phyloP scores from a whole-genome alignment of 1,139 yeast genomes.

The Geotrichum bryndzae region DNA sequence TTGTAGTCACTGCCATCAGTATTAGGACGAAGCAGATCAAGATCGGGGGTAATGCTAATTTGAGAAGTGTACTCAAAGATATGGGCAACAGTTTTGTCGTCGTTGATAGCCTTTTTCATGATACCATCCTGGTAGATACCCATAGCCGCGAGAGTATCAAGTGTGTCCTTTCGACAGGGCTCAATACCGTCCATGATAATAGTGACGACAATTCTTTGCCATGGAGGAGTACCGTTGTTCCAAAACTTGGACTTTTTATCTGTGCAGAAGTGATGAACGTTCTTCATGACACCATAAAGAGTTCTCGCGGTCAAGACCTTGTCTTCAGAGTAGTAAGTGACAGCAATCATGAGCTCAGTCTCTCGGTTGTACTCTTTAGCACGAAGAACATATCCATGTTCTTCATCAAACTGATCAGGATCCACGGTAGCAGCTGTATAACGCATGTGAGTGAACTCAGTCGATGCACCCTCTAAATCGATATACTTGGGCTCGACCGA shows the following conservation, averaged over 20 bases:
- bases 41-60: slow-evolving; percentile 51
- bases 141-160: slow-evolving; percentile 80
- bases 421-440: slow-evolving; percentile 77
- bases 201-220: slow-evolving; percentile 90
- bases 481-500: slow-evolving; percentile 47
- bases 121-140: slow-evolving; percentile 96
- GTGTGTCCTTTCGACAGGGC: slow-evolving; percentile 74
- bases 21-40: slow-evolving; percentile 44
- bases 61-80: slow-evolving; percentile 80
- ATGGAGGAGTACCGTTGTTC: slow-evolving; percentile 73
- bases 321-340: slow-evolving; percentile 84
- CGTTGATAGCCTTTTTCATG: slow-evolving; percentile 84
- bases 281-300: slow-evolving; percentile 87
- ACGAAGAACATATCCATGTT: slow-evolving; percentile 72
- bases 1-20: slow-evolving; percentile 53
- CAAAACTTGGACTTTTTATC: slow-evolving; percentile 51
- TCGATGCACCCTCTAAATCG: slow-evolving; percentile 57
- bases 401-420: slow-evolving; percentile 62
- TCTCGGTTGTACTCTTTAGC: slow-evolving; percentile 68
- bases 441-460: slow-evolving; percentile 70
- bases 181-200: slow-evolving; percentile 93
- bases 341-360: slow-evolving; percentile 81
- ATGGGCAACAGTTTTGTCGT: slow-evolving; percentile 82
- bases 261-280: slow-evolving; percentile 74
- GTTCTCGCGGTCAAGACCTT: slow-evolving; percentile 84